A percentile compares a stretch with the other conserved stretches of the same genome.
Conservation (phyloP, 2,329 filamentous ascomycete species). For the Talaromyces sp. region DNA sequence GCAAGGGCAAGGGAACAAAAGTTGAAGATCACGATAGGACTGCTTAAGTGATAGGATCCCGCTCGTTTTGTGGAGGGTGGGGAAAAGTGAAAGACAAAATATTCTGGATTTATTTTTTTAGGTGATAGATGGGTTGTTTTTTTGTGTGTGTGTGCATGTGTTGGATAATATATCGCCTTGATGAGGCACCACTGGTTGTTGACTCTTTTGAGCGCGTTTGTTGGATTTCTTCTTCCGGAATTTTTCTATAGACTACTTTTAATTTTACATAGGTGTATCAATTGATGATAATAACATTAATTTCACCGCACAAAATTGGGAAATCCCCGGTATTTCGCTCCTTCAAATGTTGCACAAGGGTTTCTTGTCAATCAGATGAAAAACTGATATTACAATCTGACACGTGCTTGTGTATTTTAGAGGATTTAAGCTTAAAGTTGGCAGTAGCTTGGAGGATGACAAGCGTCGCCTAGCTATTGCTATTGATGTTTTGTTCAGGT, state of each 20-base stretch:
- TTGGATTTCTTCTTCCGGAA: neutral
- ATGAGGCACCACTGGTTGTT: neutral
- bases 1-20: constrained; percentile 15
- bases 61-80: neutral
- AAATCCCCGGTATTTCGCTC: no score
- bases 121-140: neutral
- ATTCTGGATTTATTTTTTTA: neutral
- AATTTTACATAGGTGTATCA: neutral
- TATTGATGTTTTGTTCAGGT: no score
- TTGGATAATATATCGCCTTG: neutral
- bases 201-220: neutral
- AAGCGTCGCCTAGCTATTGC: no score
- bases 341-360: no score
- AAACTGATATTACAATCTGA: no score
- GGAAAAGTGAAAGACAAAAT: neutral
- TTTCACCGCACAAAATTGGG: no score
- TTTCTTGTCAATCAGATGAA: no score
- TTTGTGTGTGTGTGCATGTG: neutral
- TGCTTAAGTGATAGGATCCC: constrained; percentile 16
- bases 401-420: no score
- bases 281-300: neutral
- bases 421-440: no score
- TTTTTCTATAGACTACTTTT: neutral
- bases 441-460: no score
- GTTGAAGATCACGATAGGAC: constrained; percentile 26